Evolutionary conservation across 805 yeast genomes (phyloP).

Genomic region (Lachancea dasiensis): DNA sequence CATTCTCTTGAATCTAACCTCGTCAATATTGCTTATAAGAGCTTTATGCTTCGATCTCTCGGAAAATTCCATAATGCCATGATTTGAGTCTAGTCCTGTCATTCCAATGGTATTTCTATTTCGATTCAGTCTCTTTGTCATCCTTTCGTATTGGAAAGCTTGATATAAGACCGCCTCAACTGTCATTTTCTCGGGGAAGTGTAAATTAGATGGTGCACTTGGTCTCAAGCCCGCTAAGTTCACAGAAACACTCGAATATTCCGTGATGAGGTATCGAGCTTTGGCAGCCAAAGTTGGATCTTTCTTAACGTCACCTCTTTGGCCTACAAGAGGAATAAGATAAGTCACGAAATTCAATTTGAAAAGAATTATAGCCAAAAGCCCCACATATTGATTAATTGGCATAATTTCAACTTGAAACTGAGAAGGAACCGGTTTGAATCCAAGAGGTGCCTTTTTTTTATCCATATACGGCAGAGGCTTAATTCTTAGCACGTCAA

Average conservation of each 20-base stretch:
- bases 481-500: conserved; percentile 58
- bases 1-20: conserved; percentile 57
- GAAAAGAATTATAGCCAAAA: conserved; percentile 51
- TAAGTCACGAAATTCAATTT: conserved; percentile 48
- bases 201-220: not conserved
- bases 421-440: conserved; percentile 24
- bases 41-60: conserved; percentile 22
- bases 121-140: conserved; percentile 36
- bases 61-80: conserved; percentile 21
- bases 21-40: conserved; percentile 44
- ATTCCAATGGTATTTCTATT: conserved; percentile 36
- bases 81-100: conserved; percentile 21
- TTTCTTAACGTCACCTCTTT: conserved; percentile 25
- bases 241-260: conserved; percentile 49
- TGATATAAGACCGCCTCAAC: conserved; percentile 15
- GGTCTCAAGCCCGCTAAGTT: conserved; percentile 37
- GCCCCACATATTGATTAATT: conserved; percentile 60
- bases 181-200: conserved; percentile 3
- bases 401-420: conserved; percentile 40
- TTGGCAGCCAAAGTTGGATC: conserved; percentile 45
- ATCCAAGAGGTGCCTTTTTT: conserved; percentile 8
- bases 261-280: conserved; percentile 59
- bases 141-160: conserved; percentile 43
- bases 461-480: conserved; percentile 42
- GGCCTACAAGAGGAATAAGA: conserved; percentile 39